phyloP scores from a whole-genome alignment of 2,329 filamentous ascomycete species.

The Claviceps pazoutovae region DNA sequence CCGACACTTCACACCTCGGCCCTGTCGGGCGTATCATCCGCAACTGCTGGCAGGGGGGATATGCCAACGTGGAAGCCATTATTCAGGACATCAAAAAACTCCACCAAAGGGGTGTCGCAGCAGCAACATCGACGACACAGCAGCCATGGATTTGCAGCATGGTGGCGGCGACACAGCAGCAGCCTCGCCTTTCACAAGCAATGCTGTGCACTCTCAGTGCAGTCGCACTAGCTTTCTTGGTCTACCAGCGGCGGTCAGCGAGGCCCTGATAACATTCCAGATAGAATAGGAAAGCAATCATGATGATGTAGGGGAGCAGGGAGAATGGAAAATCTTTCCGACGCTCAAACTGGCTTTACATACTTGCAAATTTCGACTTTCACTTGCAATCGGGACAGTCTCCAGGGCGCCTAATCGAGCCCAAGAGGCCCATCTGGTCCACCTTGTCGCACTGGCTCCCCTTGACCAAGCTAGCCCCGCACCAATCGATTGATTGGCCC shows the following conservation, averaged over 20 bases:
- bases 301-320: background rate
- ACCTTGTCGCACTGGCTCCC: background rate
- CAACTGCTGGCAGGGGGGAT: slow-evolving; percentile 3
- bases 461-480: background rate
- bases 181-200: background rate
- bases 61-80: background rate
- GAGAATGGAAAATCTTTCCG: too few relatives aligned
- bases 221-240: background rate
- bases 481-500: background rate
- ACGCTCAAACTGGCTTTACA: too few relatives aligned
- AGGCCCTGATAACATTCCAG: background rate
- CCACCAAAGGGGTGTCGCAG: background rate
- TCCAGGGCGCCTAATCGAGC: background rate
- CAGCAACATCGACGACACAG: too few relatives aligned
- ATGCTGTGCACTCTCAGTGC: background rate
- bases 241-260: background rate
- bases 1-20: slow-evolving; percentile 2
- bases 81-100: background rate
- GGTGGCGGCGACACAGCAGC: too few relatives aligned
- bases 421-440: background rate
- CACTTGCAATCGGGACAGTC: background rate
- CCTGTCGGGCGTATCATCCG: slow-evolving; percentile 1
- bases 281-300: background rate
- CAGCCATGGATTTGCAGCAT: too few relatives aligned
- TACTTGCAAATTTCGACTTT: too few relatives aligned